Evolutionary conservation across 2,329 filamentous ascomycete species (phyloP), one percentile per base, ranked within the genome.

Genomic region (Raffaelea ambrosiae): DNA sequence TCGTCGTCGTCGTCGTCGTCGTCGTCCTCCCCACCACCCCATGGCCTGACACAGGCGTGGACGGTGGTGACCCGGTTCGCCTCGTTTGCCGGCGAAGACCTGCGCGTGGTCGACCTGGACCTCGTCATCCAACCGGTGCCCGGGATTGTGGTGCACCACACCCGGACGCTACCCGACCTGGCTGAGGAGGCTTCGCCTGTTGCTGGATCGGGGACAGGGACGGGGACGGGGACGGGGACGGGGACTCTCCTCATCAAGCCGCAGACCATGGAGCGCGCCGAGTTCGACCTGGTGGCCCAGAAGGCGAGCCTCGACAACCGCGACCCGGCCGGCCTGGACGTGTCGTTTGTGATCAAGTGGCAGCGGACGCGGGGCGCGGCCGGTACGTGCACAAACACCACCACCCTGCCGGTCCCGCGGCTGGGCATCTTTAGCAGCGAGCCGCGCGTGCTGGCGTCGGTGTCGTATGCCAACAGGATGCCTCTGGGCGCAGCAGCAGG

Each of bases 231-330:
- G 56, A 38, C 33, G 5, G 45, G 18, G n/a, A 26, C 21, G 7
- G 16, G 39, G n/a, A 9, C 19, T n/a, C 19, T 72, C 16, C 53
- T 70, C 4, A 77, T 91, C 50, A 63, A 69, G 10, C 83, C 85
- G 0, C 81, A 85, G 59, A 80, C 79, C 19, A 78, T 90, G 54
- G 76, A 84, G 46, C 82, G 88, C 56, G 81, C 81, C 16, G 73
- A 79, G 19, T 95, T 95, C 61, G 74, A 81, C 48, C 66, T 96
- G 26, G 75, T 84, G 48, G 77, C 85, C 3, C 86, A 86, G 56
- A 95, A 95, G 59, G 57, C 76, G 13, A 81, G 79, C 41, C 74
- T 97, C 11, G 93, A 96, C 57, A 90, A 97, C 62, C 82, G 89
- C 40, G 77, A 83, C 1, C 76, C 87, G 0, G 81, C 85, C 5